Evolutionary conservation across 129 eudicot species (phyloP), one percentile per base, ranked within the genome.

Genomic region (Saussurea involucrata): DNA sequence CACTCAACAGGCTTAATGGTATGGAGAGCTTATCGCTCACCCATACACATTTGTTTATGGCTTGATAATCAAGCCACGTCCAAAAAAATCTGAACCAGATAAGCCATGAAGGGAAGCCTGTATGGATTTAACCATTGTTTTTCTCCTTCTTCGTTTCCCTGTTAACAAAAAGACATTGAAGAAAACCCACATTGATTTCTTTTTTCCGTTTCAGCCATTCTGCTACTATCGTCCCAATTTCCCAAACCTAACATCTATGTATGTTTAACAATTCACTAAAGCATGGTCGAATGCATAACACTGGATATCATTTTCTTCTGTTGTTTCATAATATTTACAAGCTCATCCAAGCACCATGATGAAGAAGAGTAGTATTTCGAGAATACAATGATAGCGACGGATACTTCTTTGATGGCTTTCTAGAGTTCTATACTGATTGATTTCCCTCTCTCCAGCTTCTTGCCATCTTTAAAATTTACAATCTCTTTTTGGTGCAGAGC

Each of bases 261-360:
- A 37, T 37, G 46, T 37, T 8, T 37, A 37, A 8, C 46, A 8
- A 37, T 37, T 31, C 33, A 31, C 33, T 31, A 31, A 31, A 31
- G 33, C 33, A 31, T 31, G 33, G 33, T 37, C 46, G 9, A 37
- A 37, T 37, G 9, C 46, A 10, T 7, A 37, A 37, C 10, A 37
- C 46, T 37, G 46, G 2, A 10, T 37, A 67, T 74, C 66, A 49
- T 71, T 28, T 42, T 53, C 24, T 72, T 21, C 15, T 71, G 63
- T 27, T 74, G 71, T 63, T 71, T 68, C 34, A 79, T 53, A 29
- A 79, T 79, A 49, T 79, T 71, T 66, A 79, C 72, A 28, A 49
- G 44, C 72, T 76, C 78, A 63, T 74, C 71, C 78, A 36, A 63
- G 24, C 78, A 63, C 78, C 78, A 74, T 22, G 74, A 67, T 8